Percentiles rank a stretch among this genome's conserved stretches.
These are phyloP conservation scores for Pseudogymnoascus sp. DNA, from an alignment of 2,329 filamentous ascomycete species.

Conservation along the genomic window DNA sequence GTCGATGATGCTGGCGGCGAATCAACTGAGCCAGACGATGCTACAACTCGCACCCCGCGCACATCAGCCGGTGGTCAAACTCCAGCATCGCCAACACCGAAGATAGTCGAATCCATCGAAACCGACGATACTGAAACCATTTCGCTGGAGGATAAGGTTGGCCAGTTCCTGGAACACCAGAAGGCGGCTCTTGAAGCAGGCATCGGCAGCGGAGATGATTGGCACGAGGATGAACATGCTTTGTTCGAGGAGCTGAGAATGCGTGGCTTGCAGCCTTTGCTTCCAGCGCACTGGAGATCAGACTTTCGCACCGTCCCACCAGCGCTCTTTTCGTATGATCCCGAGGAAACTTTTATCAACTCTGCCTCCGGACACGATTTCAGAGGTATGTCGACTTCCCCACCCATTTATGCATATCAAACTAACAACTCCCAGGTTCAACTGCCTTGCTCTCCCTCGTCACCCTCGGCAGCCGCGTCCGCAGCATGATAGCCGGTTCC, in stretches of 20 bases:
- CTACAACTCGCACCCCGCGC: not conserved
- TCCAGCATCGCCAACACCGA: not conserved
- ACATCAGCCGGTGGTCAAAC: constrained; percentile 11
- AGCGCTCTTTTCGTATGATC: constrained; percentile 23
- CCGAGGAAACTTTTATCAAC: constrained; percentile 24
- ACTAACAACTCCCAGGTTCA: constrained; percentile 18
- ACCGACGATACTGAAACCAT: constrained; percentile 10
- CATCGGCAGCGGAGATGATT: constrained; percentile 19
- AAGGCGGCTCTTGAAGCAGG: constrained; percentile 22
- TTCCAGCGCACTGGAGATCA: constrained; percentile 24
- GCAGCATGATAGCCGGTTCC: constrained; percentile 17
- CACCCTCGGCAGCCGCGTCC: constrained; percentile 22
- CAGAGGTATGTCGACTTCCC: constrained; percentile 21
- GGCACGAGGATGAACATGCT: constrained; percentile 26
- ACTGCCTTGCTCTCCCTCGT: constrained; percentile 26
- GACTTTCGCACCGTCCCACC: constrained; percentile 28
- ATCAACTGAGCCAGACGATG: not conserved
- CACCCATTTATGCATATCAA: not conserved
- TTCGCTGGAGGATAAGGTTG: constrained; percentile 20
- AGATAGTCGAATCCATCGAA: constrained; percentile 12
- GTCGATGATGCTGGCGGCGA: constrained; percentile 12
- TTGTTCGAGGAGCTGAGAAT: constrained; percentile 26
- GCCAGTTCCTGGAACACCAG: constrained; percentile 26
- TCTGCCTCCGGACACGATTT: constrained; percentile 18
- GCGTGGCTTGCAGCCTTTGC: constrained; percentile 26